A percentile compares a stretch with the other conserved stretches of the same genome.
These are phyloP conservation scores for Xerocomus potaroensis DNA, from an alignment of 768 basidiomycete genomes.

Conservation along the genomic window DNA sequence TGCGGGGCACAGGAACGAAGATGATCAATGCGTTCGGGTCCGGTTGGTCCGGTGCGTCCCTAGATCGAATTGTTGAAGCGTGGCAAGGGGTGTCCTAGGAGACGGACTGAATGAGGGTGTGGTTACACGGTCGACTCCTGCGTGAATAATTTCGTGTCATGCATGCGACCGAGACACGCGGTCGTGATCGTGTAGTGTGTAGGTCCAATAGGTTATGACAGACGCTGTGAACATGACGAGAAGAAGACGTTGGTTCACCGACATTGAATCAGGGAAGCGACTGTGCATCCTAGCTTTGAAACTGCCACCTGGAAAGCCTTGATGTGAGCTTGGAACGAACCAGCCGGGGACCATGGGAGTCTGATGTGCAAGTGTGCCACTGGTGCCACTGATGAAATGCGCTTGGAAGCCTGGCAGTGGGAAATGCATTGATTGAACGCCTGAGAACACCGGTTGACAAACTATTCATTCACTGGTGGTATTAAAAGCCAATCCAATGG, in stretches of 20 bases:
- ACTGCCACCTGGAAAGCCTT: not conserved
- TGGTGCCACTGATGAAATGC: not conserved
- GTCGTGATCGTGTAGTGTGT: not conserved
- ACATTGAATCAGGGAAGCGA: not conserved
- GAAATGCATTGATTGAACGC: not conserved
- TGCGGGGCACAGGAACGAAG: slow-evolving; percentile 82
- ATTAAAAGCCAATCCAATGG: too few relatives aligned
- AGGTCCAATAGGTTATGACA: not conserved
- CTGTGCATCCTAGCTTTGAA: too few relatives aligned
- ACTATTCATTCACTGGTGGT: too few relatives aligned
- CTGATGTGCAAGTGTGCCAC: too few relatives aligned
- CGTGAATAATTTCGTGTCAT: not conserved
- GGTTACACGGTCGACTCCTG: too few relatives aligned
- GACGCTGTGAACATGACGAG: not conserved
- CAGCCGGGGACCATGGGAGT: not conserved
- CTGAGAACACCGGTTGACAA: not conserved
- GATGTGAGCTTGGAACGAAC: not conserved
- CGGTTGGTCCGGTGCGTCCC: slow-evolving; percentile 67
- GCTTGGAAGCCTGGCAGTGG: not conserved
- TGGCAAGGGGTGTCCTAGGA: slow-evolving; percentile 40
- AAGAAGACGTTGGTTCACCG: not conserved
- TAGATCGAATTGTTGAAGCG: slow-evolving; percentile 60
- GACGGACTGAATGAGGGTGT: not conserved
- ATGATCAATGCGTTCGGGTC: slow-evolving; percentile 65
- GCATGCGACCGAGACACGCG: too few relatives aligned